Evolutionary conservation across 2,329 filamentous ascomycete genomes (phyloP).

Genomic region (Colletotrichum cereale): DNA sequence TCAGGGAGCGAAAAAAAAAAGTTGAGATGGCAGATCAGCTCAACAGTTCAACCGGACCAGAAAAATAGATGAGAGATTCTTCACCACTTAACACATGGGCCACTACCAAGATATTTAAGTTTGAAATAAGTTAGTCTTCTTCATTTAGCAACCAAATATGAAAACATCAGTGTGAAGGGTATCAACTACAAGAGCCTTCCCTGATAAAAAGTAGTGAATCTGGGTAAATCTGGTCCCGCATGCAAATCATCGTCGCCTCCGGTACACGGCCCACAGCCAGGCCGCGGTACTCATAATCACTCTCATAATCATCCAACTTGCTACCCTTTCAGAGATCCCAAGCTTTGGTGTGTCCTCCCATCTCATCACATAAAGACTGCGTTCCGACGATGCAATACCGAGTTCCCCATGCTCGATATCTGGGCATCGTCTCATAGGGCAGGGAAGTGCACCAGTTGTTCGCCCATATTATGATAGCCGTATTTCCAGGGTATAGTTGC

Average conservation of each 20-base stretch:
- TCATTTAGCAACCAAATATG: background rate
- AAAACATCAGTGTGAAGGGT: constrained; percentile 32
- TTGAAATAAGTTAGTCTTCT: background rate
- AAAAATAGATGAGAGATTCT: background rate
- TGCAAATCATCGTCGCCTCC: constrained; percentile 25
- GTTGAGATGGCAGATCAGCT: constrained; percentile 39
- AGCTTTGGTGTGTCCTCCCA: background rate
- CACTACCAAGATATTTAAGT: background rate
- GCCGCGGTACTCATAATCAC: constrained; percentile 11
- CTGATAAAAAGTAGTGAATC: constrained; percentile 12
- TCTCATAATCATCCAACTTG: constrained; percentile 28
- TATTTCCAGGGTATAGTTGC: background rate
- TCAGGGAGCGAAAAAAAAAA: constrained; percentile 35
- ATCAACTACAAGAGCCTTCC: constrained; percentile 35
- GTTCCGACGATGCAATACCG: background rate
- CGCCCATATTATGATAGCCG: background rate
- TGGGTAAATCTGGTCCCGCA: constrained; percentile 31
- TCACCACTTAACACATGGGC: background rate
- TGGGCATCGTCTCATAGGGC: background rate
- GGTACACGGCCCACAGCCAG: constrained; percentile 13
- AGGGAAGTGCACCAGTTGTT: background rate
- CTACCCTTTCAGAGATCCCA: background rate
- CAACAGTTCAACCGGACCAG: constrained; percentile 31
- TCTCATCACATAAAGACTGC: constrained; percentile 5
- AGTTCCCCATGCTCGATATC: background rate